A percentile compares a stretch with the other conserved stretches of the same genome.
These are phyloP conservation scores for Schizosaccharomyces pombe DNA, from an alignment of 805 yeast species.

Conservation along the genomic window DNA sequence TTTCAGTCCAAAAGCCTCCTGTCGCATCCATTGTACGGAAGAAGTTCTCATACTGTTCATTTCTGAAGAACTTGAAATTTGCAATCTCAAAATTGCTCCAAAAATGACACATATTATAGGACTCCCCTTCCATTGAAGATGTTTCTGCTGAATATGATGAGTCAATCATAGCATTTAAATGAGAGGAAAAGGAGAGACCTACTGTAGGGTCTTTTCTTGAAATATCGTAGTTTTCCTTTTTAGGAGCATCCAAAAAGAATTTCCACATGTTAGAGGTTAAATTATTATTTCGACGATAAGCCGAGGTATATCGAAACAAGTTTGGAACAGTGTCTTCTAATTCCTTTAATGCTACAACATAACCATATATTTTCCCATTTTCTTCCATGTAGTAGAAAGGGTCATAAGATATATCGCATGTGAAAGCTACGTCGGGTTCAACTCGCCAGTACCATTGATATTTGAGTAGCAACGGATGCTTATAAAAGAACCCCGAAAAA, in stretches of 20 bases:
- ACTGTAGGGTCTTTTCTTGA: slow-evolving; percentile 6
- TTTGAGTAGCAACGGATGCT: slow-evolving; percentile 46
- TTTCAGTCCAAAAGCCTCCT: slow-evolving; percentile 70
- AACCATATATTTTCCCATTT: slow-evolving; percentile 55
- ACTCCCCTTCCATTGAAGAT: slow-evolving; percentile 41
- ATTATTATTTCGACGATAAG: slow-evolving; percentile 29
- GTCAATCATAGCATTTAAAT: not conserved
- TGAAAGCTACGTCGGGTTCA: slow-evolving; percentile 78
- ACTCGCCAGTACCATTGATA: slow-evolving; percentile 91
- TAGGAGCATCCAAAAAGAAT: slow-evolving; percentile 24
- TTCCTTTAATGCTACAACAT: slow-evolving; percentile 58
- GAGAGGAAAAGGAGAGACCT: not conserved
- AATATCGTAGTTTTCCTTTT: slow-evolving; percentile 7
- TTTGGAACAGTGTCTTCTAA: slow-evolving; percentile 62
- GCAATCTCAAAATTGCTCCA: slow-evolving; percentile 86
- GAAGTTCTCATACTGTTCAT: slow-evolving; percentile 39
- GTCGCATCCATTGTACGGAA: slow-evolving; percentile 42
- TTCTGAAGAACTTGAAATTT: slow-evolving; percentile 46
- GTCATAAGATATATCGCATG: slow-evolving; percentile 78
- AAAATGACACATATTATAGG: slow-evolving; percentile 69
- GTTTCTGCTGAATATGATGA: slow-evolving; percentile 14
- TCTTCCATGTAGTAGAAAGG: slow-evolving; percentile 65
- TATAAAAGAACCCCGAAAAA: slow-evolving; percentile 60
- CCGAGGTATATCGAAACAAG: slow-evolving; percentile 46
- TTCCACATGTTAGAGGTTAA: slow-evolving; percentile 42